phyloP scores from a whole-genome alignment of 2,329 filamentous ascomycete species.

The Monilinia vaccinii-corymbosi region DNA sequence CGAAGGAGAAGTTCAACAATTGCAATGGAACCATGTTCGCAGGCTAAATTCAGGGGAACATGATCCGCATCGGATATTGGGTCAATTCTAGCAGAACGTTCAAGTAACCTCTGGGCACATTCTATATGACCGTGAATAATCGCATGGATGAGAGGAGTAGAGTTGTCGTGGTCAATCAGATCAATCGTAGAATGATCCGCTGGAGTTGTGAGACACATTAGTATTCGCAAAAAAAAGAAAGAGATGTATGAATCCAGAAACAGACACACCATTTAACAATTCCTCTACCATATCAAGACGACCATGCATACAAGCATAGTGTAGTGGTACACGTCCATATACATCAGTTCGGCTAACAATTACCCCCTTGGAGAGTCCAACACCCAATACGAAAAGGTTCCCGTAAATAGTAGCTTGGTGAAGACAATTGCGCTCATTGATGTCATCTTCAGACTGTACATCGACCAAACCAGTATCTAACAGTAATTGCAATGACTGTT shows the following conservation, averaged over 20 bases:
- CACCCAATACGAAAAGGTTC: conserved; percentile 65
- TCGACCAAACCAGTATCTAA: conserved; percentile 77
- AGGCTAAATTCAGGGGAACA: conserved; percentile 88
- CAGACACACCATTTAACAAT: conserved; percentile 50
- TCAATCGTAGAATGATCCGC: conserved; percentile 70
- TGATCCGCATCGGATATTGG: conserved; percentile 82
- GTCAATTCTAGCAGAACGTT: conserved; percentile 73
- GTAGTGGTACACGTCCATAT: conserved; percentile 85
- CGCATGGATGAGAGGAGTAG: conserved; percentile 88
- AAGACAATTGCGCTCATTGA: conserved; percentile 92
- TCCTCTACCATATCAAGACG: conserved; percentile 73
- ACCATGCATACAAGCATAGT: conserved; percentile 95
- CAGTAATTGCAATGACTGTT: conserved; percentile 65
- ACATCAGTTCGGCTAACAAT: conserved; percentile 78
- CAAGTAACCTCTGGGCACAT: conserved; percentile 71
- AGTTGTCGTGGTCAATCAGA: conserved; percentile 90
- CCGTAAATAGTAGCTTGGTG: conserved; percentile 97
- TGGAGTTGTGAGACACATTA: conserved; percentile 24
- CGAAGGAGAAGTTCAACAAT: conserved; percentile 81
- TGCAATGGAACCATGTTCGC: conserved; percentile 78
- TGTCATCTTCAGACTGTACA: conserved; percentile 90
- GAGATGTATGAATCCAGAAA: not conserved
- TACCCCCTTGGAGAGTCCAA: conserved; percentile 67
- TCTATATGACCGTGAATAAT: conserved; percentile 80
- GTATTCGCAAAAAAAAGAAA: not conserved